A percentile compares a stretch with the other conserved stretches of the same genome.
These are phyloP conservation scores for Cercospora sp. DNA, from an alignment of 2,329 filamentous ascomycete species.

Conservation along the genomic window DNA sequence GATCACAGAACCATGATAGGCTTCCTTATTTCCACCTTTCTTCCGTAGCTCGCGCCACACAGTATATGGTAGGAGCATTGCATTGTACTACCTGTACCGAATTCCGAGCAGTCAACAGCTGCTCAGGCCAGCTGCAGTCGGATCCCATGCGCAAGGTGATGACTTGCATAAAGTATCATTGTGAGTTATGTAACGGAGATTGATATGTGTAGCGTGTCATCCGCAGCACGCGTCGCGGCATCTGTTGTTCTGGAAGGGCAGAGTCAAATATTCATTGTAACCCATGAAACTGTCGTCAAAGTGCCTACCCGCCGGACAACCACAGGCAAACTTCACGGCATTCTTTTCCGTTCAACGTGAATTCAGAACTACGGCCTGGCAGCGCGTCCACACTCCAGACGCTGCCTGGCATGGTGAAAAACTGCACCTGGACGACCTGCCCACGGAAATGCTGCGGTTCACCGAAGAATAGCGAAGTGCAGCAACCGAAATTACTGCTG, in stretches of 20 bases:
- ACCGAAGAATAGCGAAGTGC: no score
- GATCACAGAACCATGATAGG: not conserved
- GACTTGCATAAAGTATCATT: not conserved
- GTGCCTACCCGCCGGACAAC: no score
- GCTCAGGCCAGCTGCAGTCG: not conserved
- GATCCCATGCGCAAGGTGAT: not conserved
- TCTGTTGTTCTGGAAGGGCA: no score
- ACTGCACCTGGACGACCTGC: no score
- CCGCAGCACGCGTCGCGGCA: no score
- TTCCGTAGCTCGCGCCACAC: not conserved
- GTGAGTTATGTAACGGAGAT: not conserved
- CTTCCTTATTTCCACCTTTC: not conserved
- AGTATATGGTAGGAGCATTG: not conserved
- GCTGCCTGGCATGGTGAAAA: no score
- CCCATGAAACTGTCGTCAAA: not conserved
- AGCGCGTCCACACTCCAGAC: no score
- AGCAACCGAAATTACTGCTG: no score
- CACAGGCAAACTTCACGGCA: no score
- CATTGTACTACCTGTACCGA: not conserved
- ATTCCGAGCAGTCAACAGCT: not conserved
- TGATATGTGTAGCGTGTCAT: not conserved
- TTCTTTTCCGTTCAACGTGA: no score
- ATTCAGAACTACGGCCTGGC: no score
- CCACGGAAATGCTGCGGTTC: no score
- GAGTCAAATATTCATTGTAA: not conserved